phyloP scores from a whole-genome alignment of 2,329 filamentous ascomycete genomes.

The Venturia nashicola region DNA sequence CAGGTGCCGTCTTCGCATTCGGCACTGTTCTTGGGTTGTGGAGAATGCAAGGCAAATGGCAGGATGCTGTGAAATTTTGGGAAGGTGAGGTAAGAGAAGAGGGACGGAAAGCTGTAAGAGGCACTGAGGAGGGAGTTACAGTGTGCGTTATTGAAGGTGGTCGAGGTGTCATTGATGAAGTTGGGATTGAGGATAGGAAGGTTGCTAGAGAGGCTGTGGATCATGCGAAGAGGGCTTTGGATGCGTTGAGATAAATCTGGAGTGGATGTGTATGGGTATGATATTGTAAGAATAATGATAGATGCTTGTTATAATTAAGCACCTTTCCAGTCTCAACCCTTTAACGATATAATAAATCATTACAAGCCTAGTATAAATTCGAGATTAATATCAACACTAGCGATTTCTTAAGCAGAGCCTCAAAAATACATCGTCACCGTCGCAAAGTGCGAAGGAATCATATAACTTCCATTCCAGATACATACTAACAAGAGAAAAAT shows the following conservation, averaged over 20 bases:
- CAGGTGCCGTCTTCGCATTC: conserved; percentile 45
- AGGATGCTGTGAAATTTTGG: conserved; percentile 39
- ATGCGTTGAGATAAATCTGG: conserved; percentile 5
- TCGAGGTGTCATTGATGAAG: conserved; percentile 17
- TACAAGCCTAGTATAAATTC: no score
- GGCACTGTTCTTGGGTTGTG: conserved; percentile 45
- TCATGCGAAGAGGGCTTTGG: conserved; percentile 34
- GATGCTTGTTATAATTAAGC: neutral
- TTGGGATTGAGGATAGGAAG: conserved; percentile 27
- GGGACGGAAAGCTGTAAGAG: conserved; percentile 41
- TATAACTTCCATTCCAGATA: no score
- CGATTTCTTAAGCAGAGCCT: no score
- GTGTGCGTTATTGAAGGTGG: conserved; percentile 34
- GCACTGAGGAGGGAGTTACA: conserved; percentile 39
- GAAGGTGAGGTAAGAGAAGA: conserved; percentile 42
- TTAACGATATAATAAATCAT: no score
- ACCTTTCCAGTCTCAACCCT: no score
- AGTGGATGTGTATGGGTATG: neutral
- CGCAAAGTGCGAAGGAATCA: no score
- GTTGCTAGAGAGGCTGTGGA: conserved; percentile 31
- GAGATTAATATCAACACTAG: no score
- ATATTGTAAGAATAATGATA: neutral
- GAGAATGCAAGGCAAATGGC: conserved; percentile 48
- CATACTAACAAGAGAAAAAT: no score
- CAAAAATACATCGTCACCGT: no score